phyloP scores from a whole-genome alignment of 164 flowering plant genomes.

The Vitis rotundifolia region DNA sequence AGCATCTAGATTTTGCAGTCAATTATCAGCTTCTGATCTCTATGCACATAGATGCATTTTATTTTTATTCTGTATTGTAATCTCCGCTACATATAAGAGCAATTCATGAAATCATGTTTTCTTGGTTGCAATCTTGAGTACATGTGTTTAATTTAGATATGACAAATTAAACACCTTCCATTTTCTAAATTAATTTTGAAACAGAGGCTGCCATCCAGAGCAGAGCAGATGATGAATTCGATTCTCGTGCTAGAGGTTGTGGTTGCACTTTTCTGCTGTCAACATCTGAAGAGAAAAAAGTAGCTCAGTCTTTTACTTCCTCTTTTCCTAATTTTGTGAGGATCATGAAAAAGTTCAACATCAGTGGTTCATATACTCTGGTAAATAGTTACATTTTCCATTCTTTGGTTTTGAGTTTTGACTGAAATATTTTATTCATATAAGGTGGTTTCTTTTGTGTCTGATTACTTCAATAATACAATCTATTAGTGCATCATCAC shows the following conservation, averaged over 20 bases:
- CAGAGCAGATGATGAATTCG: constrained; percentile 4
- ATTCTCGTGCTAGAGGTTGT: constrained; percentile 11
- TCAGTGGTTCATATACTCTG: constrained; percentile 57
- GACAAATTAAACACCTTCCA: not conserved
- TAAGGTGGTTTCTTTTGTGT: not conserved
- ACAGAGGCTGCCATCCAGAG: constrained; percentile 11
- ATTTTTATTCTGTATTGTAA: too few species aligned
- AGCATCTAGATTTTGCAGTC: not conserved
- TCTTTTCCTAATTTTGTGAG: constrained; percentile 47
- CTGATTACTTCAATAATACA: not conserved
- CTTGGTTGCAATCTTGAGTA: constrained; percentile 4
- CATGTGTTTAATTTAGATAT: not conserved
- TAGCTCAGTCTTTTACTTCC: constrained; percentile 45
- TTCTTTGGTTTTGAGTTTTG: not conserved
- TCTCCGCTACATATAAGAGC: not conserved
- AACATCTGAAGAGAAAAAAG: constrained; percentile 34
- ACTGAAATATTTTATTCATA: not conserved
- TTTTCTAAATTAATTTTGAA: not conserved
- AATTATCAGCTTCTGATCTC: not conserved
- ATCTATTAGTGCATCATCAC: not conserved
- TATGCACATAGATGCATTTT: too few species aligned
- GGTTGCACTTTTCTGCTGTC: constrained; percentile 12
- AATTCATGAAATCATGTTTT: not conserved
- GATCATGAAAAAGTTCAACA: constrained; percentile 57
- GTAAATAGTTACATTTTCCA: constrained; percentile 29